Evolutionary conservation across 2,329 filamentous ascomycete genomes (phyloP), one percentile per base, ranked within the genome.

Genomic region (Fusarium sp.): DNA sequence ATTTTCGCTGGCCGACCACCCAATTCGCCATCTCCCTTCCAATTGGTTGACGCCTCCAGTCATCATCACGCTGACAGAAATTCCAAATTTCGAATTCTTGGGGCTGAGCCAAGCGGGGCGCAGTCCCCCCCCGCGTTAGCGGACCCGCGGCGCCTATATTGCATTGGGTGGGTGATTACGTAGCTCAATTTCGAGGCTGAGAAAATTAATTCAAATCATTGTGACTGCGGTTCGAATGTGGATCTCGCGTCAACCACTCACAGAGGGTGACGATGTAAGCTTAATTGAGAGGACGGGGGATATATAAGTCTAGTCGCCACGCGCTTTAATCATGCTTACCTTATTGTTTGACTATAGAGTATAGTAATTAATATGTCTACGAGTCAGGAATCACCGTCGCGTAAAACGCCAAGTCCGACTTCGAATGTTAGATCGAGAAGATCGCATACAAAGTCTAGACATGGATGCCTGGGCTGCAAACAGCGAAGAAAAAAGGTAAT

Each of bases 391-490:
- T 65, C 58, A 1, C 11, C 47, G 1, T 44, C 47, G 7, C 24
- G 24, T 15, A 26, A 35, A 24, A 70, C 24, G 28, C 13, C 51
- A 9, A 64, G 66, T 24, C 65, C 65, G 4, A 30, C 24, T 24
- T 51, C 35, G 5, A 65, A 17, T 45, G 15, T 42, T 8, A 60
- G 67, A 51, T 72, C 73, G 7, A 50, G 75, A 65, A 65, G 73
- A 63, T 44, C 75, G 3, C 75, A 77, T 20, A 76, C 67, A 13
- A 77, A 77, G n/a, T 77, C 75, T 5, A 67, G 75, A 22, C 64
- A 75, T 24, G 75, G 75, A 24, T 77, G 75, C n/a, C 5, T 72
- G 6, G 53, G 75, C 12, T 77, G 75, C 20, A 77, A 77, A 14
- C 66, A 77, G 18, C 59, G 74, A 14, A 66, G 75, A 44, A 77